Conservation (phyloP, 768 basidiomycete genomes). For the Psilocybe cyanescens region DNA sequence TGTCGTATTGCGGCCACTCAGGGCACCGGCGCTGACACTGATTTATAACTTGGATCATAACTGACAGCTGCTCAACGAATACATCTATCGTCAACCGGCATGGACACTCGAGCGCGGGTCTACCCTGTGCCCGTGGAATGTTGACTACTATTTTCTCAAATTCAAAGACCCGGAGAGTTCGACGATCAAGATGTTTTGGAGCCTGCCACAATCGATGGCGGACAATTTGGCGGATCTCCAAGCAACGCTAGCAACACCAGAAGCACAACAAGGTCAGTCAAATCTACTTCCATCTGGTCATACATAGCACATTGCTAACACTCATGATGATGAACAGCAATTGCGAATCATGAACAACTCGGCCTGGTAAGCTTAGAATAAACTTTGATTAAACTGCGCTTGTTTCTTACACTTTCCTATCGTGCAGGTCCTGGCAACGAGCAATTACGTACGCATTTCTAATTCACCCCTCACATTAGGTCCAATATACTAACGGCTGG, state of each 20-base stretch:
- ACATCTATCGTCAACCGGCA: background rate
- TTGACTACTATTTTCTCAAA: slow-evolving; percentile 8
- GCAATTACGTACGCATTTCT: too few relatives aligned
- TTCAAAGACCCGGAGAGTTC: slow-evolving; percentile 4
- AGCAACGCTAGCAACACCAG: background rate
- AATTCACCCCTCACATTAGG: too few relatives aligned
- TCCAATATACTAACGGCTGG: too few relatives aligned
- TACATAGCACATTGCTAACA: too few relatives aligned
- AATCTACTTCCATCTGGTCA: background rate
- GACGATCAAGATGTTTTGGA: slow-evolving; percentile 7
- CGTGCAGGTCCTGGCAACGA: too few relatives aligned
- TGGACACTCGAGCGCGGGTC: slow-evolving; percentile 12
- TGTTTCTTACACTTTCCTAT: background rate
- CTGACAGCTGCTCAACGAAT: slow-evolving; percentile 6
- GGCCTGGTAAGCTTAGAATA: background rate
- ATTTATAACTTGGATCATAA: background rate
- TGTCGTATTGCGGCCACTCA: too few relatives aligned
- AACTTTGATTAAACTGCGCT: background rate
- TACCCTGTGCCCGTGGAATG: slow-evolving; percentile 8
- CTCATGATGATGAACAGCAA: background rate
- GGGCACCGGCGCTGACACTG: background rate
- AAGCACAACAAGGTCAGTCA: slow-evolving; percentile 8
- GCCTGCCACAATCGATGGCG: background rate
- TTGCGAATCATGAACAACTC: background rate
- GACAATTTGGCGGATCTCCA: background rate